A percentile compares a stretch with the other conserved stretches of the same genome.
These are phyloP conservation scores for Beauveria brongniartii DNA, from an alignment of 2,329 filamentous ascomycete species.

Conservation along the genomic window DNA sequence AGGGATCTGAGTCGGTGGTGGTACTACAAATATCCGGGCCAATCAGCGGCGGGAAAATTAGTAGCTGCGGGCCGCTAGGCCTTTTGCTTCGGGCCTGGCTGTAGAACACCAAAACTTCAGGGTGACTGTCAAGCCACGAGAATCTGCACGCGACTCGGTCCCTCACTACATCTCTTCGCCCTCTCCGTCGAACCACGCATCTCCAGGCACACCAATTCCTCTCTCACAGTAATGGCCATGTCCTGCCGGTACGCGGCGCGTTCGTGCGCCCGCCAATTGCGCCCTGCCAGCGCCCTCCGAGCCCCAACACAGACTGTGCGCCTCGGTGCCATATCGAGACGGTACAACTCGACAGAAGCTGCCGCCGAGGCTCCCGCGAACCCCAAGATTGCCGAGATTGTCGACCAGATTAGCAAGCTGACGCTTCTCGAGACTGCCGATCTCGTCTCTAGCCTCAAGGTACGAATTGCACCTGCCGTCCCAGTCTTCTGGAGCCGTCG, in stretches of 20 bases:
- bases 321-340: conserved; percentile 46
- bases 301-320: conserved; percentile 39
- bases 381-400: conserved; percentile 90
- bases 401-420: conserved; percentile 98
- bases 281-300: conserved; percentile 38
- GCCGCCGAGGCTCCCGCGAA: conserved; percentile 49
- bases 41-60: conserved; percentile 20
- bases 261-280: conserved; percentile 56
- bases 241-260: conserved; percentile 56
- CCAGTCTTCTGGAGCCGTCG: background rate
- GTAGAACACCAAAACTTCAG: conserved; percentile 30
- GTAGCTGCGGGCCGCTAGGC: conserved; percentile 3
- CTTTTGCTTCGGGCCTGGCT: conserved; percentile 14
- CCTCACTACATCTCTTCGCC: background rate
- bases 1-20: conserved; percentile 22
- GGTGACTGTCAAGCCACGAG: conserved; percentile 17
- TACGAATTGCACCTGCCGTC: conserved; percentile 30
- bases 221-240: conserved; percentile 46
- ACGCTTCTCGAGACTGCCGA: conserved; percentile 96
- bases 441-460: conserved; percentile 90
- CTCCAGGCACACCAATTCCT: conserved; percentile 18
- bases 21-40: conserved; percentile 29
- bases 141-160: conserved; percentile 17
- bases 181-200: conserved; percentile 19
- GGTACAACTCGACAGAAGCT: conserved; percentile 84